Conservation (phyloP, 108 stramenopile genomes). For the Licmophora abbreviata region DNA sequence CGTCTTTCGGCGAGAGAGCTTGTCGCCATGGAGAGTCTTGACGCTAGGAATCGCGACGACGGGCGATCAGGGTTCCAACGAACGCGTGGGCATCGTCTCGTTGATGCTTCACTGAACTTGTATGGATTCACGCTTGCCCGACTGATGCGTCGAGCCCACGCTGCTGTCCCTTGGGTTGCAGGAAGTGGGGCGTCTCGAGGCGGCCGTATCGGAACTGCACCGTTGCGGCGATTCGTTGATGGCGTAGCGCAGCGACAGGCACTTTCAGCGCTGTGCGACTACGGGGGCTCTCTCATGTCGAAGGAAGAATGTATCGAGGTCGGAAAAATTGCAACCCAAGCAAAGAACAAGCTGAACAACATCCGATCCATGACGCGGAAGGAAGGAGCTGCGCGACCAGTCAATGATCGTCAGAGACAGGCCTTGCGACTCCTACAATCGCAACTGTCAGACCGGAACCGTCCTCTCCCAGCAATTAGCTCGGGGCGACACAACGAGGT, state of each 20-base stretch:
- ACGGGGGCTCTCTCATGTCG: slow-evolving; percentile 50
- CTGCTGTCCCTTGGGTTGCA: slow-evolving; percentile 44
- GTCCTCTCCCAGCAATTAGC: slow-evolving; percentile 36
- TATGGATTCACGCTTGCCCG: slow-evolving; percentile 39
- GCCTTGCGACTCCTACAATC: slow-evolving; percentile 25
- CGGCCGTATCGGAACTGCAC: slow-evolving; percentile 68
- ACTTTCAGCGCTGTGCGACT: slow-evolving; percentile 54
- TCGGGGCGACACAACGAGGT: slow-evolving; percentile 63
- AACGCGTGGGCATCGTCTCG: slow-evolving; percentile 63
- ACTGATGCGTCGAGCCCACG: slow-evolving; percentile 36
- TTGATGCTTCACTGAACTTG: slow-evolving; percentile 65
- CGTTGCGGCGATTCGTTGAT: slow-evolving; percentile 77
- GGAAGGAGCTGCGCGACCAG: neutral
- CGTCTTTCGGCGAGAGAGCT: slow-evolving; percentile 41
- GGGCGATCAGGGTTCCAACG: slow-evolving; percentile 49
- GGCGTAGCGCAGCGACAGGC: slow-evolving; percentile 72
- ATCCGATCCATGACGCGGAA: slow-evolving; percentile 33
- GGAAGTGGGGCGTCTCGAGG: slow-evolving; percentile 45
- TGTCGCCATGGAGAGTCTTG: slow-evolving; percentile 23
- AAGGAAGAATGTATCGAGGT: slow-evolving; percentile 47
- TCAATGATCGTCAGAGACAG: slow-evolving; percentile 14
- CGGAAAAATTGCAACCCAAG: slow-evolving; percentile 32
- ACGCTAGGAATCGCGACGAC: slow-evolving; percentile 28
- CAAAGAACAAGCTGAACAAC: slow-evolving; percentile 41
- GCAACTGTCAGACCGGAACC: slow-evolving; percentile 13